These are phyloP conservation scores for Ceratocystiopsis minuta DNA, from an alignment of 2,329 filamentous ascomycete species.

Conservation along the genomic window DNA sequence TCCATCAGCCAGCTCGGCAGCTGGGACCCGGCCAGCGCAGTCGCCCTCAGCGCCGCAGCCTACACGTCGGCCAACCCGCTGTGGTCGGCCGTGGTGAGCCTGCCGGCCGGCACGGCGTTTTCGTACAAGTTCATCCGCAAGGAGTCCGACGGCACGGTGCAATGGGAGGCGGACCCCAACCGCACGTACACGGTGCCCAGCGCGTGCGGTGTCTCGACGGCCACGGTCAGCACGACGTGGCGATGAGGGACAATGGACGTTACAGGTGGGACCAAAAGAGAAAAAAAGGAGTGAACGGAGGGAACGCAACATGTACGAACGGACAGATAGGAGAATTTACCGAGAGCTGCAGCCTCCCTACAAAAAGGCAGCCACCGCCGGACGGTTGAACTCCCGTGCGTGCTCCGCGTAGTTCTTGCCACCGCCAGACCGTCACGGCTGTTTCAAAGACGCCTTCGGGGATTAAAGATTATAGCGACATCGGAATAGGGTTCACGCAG, in stretches of 20 bases:
- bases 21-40: slow-evolving; percentile 38
- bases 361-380: no score
- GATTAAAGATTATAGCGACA: no score
- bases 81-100: slow-evolving; percentile 38
- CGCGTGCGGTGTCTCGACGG: not conserved
- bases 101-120: slow-evolving; percentile 37
- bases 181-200: slow-evolving; percentile 18
- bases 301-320: no score
- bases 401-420: no score
- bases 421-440: no score
- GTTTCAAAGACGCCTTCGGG: no score
- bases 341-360: no score
- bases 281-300: not conserved
- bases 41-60: slow-evolving; percentile 36
- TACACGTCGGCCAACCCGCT: slow-evolving; percentile 43
- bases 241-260: not conserved
- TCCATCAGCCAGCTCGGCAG: slow-evolving; percentile 38
- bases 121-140: slow-evolving; percentile 54
- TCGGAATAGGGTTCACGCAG: no score
- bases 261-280: not conserved
- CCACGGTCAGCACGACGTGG: not conserved
- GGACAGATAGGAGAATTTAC: no score
- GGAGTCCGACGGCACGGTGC: slow-evolving; percentile 30
- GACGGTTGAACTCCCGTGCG: no score
- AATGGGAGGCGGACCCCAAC: slow-evolving; percentile 47